These are phyloP conservation scores for Neurospora hispaniola DNA, from an alignment of 495 filamentous ascomycete species.

Conservation along the genomic window DNA sequence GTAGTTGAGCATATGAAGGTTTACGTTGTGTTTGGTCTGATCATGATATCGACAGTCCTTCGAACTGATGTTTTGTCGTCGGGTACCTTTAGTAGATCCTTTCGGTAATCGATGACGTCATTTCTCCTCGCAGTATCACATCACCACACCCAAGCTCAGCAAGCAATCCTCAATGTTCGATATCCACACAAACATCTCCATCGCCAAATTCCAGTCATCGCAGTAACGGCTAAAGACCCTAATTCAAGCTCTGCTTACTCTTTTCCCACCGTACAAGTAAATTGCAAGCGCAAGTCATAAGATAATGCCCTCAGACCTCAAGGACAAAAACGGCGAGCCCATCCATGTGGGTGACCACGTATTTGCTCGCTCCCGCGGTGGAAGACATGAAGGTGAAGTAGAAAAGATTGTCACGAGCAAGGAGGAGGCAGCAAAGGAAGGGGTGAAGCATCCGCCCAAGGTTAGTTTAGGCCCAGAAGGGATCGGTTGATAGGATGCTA, in stretches of 20 bases:
- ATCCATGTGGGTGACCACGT: conserved; percentile 30
- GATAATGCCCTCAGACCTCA: conserved; percentile 11
- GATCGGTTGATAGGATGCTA: background rate
- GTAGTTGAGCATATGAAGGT: background rate
- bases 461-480: background rate
- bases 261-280: background rate
- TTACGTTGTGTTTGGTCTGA: background rate
- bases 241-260: background rate
- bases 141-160: too few relatives aligned
- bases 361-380: conserved; percentile 24
- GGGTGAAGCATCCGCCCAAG: conserved; percentile 36
- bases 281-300: background rate
- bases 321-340: conserved; percentile 24
- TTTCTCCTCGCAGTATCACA: background rate
- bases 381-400: conserved; percentile 26
- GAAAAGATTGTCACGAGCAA: conserved; percentile 25
- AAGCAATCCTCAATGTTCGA: background rate
- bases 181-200: background rate
- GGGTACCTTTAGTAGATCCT: background rate
- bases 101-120: background rate
- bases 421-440: conserved; percentile 25
- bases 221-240: background rate
- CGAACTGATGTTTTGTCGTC: background rate
- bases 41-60: background rate
- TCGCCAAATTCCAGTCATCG: background rate